These are phyloP conservation scores for Mortierella sp. DNA, from an alignment of 371 early-diverging fungal genomes.

Conservation along the genomic window DNA sequence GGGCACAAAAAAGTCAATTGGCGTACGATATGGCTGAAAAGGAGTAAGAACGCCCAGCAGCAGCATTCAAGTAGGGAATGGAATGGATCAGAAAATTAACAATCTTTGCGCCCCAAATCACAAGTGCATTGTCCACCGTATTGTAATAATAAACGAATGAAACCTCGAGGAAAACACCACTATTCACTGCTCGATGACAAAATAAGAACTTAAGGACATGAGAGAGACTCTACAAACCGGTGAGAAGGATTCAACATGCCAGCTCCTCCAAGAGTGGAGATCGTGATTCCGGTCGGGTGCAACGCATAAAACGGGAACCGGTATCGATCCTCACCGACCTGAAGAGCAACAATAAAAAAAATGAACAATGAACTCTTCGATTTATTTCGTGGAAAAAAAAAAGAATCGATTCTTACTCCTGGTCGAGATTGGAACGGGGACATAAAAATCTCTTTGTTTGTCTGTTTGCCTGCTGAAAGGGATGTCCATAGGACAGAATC, in stretches of 20 bases:
- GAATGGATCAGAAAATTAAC: background rate
- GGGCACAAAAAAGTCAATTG: background rate
- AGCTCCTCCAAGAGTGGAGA: background rate
- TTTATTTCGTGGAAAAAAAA: background rate
- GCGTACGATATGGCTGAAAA: background rate
- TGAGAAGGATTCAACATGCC: background rate
- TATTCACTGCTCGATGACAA: background rate
- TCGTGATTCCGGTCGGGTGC: slow-evolving; percentile 22
- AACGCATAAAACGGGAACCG: slow-evolving; percentile 26
- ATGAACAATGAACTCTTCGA: background rate
- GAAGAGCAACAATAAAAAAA: background rate
- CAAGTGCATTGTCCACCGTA: background rate
- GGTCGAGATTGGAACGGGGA: background rate
- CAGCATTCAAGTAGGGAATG: slow-evolving; percentile 21
- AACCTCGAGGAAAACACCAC: background rate
- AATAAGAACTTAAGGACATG: background rate
- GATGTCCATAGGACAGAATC: background rate
- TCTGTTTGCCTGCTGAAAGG: background rate
- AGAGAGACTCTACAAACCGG: background rate
- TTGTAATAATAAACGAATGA: background rate
- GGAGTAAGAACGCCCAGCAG: background rate
- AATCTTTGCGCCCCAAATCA: background rate
- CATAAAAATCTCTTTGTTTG: background rate
- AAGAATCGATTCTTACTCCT: background rate
- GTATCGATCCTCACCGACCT: slow-evolving; percentile 22